Base-by-base conservation (phyloP, 2,329 filamentous ascomycete species). In the Ophiostoma pallidulum region DNA sequence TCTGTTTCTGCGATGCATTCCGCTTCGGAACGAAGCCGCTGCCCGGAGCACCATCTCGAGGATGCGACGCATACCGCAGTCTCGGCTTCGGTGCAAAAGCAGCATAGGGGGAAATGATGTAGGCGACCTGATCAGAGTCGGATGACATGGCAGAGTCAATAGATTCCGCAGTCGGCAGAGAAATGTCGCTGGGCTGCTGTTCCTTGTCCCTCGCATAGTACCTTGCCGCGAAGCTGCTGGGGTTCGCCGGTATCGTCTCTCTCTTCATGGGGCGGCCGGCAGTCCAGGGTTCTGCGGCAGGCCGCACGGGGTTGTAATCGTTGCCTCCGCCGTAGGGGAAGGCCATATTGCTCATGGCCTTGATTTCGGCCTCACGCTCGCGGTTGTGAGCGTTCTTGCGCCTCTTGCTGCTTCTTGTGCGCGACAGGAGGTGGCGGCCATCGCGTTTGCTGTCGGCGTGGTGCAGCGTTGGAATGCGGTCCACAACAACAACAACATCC, bases 41-140 rank as follows among this genome's bases (percentile, higher is more conserved):
- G 60, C 67, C 63, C 59, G 66, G 64, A 55, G 72, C 60, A 49
- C 67, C 70, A 58, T 76, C 73, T 56, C 82, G 74, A 16, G 84
- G 75, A 49, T 80, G 75, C 22, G 81, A 74, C 4, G 83, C 78
- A 62, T 82, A 88, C 52, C 83, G 83, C 48, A 97, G 75, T 0
- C 85, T 89, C 12, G 92, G 92, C 40, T 89, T 78, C 6, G 92
- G 91, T 9, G 86, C 83, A 53, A 96, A 77, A n/a, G 86, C 78
- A 52, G 86, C 84, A 45, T 96, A 73, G 10, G 80, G 75, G 44
- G 87, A 88, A 42, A 97, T 75, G 57, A 82, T 87, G 72, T 85
- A 97, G 0, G 86, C 82, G 47, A 81, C 75, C 51, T 79, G 76
- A 54, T 92, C 87, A 1, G 84, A 84, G 49, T 80, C 75, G 40